phyloP scores from a whole-genome alignment of 306 rosid species.

The Amphicarpaea edgeworthii region DNA sequence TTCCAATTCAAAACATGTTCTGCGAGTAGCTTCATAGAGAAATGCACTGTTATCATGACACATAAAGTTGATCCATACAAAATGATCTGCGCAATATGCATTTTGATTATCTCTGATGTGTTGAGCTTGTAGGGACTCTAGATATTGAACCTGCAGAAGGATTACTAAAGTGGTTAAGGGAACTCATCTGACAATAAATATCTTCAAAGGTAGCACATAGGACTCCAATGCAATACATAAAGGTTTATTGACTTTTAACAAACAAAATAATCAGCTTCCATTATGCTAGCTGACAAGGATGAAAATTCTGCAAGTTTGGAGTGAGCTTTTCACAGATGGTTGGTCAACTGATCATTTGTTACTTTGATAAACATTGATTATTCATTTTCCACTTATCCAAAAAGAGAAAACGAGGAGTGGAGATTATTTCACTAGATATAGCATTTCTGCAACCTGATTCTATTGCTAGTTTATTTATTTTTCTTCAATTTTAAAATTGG shows the following conservation, averaged over 20 bases:
- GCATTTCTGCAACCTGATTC: background rate
- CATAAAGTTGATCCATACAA: conserved; percentile 69
- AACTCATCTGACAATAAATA: conserved; percentile 16
- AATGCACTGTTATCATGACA: conserved; percentile 74
- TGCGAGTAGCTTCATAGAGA: conserved; percentile 73
- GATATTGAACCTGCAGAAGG: conserved; percentile 46
- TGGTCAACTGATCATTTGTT: background rate
- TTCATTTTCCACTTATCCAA: background rate
- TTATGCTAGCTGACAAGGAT: background rate
- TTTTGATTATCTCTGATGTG: conserved; percentile 54
- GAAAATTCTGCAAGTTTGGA: background rate
- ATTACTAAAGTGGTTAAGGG: conserved; percentile 17
- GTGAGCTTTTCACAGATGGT: background rate
- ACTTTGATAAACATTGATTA: conserved; percentile 25
- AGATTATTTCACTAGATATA: background rate
- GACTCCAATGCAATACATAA: background rate
- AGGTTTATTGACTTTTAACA: conserved; percentile 2
- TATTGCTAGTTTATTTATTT: background rate
- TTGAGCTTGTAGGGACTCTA: conserved; percentile 16
- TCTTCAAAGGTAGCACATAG: background rate
- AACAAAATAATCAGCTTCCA: background rate
- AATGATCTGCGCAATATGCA: conserved; percentile 65
- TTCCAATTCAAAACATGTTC: conserved; percentile 86
- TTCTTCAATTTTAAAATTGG: background rate
- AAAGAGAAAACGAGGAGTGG: background rate